Percentiles rank a stretch among this genome's conserved stretches.
phyloP scores from a whole-genome alignment of 805 yeast genomes.

The Huiozyma sinensis region DNA sequence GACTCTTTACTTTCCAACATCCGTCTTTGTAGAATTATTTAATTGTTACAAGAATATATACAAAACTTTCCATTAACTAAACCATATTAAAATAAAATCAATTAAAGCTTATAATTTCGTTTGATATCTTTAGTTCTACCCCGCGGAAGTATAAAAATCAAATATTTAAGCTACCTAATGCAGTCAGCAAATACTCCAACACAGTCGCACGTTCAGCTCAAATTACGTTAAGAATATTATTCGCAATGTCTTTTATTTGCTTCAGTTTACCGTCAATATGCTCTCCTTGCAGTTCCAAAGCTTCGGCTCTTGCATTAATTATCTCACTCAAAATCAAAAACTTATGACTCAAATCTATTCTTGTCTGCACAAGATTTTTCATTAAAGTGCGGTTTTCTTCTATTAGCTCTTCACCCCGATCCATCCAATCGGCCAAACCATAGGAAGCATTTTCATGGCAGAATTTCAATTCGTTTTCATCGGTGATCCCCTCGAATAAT shows the following conservation, averaged over 20 bases:
- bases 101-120: too few species aligned
- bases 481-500: conserved; percentile 7
- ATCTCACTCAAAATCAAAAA: conserved; percentile 31
- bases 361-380: conserved; percentile 27
- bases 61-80: background rate
- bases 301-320: conserved; percentile 29
- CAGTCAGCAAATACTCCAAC: too few species aligned
- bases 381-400: conserved; percentile 28
- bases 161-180: too few species aligned
- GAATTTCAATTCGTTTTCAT: conserved; percentile 13
- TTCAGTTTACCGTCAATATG: conserved; percentile 27
- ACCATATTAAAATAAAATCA: background rate
- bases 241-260: conserved; percentile 34
- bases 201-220: conserved; percentile 6
- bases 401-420: conserved; percentile 27
- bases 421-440: conserved; percentile 30
- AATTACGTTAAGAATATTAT: conserved; percentile 30
- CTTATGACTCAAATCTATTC: conserved; percentile 32
- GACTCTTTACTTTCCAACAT: background rate
- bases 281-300: conserved; percentile 25
- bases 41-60: conserved; percentile 8
- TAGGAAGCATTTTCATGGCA: conserved; percentile 20
- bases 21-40: conserved; percentile 4
- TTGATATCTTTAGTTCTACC: too few species aligned
- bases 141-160: too few species aligned